Conservation (phyloP, 768 basidiomycete species). For the Floccularia luteovirens region DNA sequence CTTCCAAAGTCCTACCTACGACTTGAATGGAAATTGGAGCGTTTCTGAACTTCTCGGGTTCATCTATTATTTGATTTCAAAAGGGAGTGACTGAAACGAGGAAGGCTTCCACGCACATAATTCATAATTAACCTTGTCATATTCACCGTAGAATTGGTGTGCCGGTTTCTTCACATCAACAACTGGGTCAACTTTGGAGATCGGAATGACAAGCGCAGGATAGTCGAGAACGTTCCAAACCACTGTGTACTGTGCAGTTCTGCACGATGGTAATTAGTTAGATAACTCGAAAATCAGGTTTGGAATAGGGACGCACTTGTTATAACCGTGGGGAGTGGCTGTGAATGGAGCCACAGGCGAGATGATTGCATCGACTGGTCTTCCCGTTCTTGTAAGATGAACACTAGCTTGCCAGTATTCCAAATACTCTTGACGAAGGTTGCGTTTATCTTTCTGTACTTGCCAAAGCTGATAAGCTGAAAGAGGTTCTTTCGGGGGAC, state of each 20-base stretch:
- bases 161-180: slow-evolving; percentile 40
- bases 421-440: slow-evolving; percentile 48
- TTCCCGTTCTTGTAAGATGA: slow-evolving; percentile 49
- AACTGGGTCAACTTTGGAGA: slow-evolving; percentile 46
- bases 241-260: slow-evolving; percentile 46
- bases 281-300: background rate
- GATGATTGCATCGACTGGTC: slow-evolving; percentile 74
- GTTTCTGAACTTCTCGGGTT: slow-evolving; percentile 44
- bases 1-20: slow-evolving; percentile 63
- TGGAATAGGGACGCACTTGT: slow-evolving; percentile 27
- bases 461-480: slow-evolving; percentile 66
- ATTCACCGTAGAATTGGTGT: slow-evolving; percentile 35
- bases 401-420: slow-evolving; percentile 55
- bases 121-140: slow-evolving; percentile 43
- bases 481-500: slow-evolving; percentile 17
- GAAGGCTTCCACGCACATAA: slow-evolving; percentile 36
- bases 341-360: slow-evolving; percentile 51
- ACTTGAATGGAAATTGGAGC: slow-evolving; percentile 63
- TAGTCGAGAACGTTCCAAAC: slow-evolving; percentile 70
- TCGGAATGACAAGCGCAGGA: slow-evolving; percentile 53
- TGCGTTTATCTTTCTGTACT: slow-evolving; percentile 41
- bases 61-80: slow-evolving; percentile 30
- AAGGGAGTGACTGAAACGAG: background rate
- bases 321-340: slow-evolving; percentile 57
- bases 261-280: slow-evolving; percentile 14